phyloP scores from a whole-genome alignment of 495 filamentous ascomycete genomes.

The Penicillium pancosmium region DNA sequence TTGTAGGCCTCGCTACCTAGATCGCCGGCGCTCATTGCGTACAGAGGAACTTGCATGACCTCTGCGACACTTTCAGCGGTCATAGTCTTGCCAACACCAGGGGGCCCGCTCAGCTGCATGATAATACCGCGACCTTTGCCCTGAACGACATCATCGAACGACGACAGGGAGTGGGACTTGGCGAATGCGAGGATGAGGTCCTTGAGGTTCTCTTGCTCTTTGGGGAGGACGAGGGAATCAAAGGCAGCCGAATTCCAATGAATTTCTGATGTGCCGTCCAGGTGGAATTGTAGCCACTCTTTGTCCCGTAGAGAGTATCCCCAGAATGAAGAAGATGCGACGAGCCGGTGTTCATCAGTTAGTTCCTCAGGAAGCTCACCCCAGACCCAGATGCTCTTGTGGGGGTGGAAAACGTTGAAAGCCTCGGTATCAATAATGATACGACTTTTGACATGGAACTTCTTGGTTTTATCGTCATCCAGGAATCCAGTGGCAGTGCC shows the following conservation, averaged over 20 bases:
- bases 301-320: conserved; percentile 39
- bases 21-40: conserved; percentile 56
- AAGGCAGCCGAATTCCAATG: conserved; percentile 58
- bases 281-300: conserved; percentile 45
- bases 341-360: conserved; percentile 19
- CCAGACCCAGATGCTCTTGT: conserved; percentile 25
- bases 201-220: conserved; percentile 29
- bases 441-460: conserved; percentile 54
- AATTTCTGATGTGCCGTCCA: conserved; percentile 43
- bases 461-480: conserved; percentile 30
- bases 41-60: conserved; percentile 33
- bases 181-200: conserved; percentile 35
- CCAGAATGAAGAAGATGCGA: conserved; percentile 23
- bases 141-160: conserved; percentile 34
- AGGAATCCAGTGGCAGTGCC: conserved; percentile 46
- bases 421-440: conserved; percentile 58
- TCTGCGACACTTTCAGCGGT: conserved; percentile 44
- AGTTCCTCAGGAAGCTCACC: conserved; percentile 6
- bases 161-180: conserved; percentile 31
- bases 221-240: conserved; percentile 53
- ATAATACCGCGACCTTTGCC: conserved; percentile 42
- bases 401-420: conserved; percentile 40
- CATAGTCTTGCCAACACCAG: conserved; percentile 48
- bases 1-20: conserved; percentile 51
- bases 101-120: conserved; percentile 43